phyloP scores from a whole-genome alignment of 208 protist genomes.

The Leishmania gerbilli region DNA sequence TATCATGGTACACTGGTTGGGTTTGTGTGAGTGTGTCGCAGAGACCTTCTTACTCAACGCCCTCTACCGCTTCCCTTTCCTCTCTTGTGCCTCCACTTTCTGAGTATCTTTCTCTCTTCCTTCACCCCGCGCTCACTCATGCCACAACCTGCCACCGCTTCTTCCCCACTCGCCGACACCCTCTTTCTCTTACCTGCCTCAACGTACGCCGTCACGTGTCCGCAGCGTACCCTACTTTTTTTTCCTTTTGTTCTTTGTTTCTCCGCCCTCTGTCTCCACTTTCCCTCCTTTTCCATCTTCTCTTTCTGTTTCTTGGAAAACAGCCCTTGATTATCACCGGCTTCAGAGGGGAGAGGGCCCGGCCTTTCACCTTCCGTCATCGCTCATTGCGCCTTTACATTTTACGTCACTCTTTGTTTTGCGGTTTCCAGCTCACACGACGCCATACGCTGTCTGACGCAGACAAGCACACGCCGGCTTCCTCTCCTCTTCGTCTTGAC shows the following conservation, averaged over 20 bases:
- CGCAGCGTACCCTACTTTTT: not conserved
- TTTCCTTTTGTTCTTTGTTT: not conserved
- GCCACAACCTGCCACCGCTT: not conserved
- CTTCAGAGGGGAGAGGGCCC: not conserved
- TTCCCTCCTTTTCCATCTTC: not conserved
- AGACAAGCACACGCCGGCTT: not conserved
- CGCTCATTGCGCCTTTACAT: not conserved
- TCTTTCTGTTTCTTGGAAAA: not conserved
- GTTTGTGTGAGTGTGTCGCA: not conserved
- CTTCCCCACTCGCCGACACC: not conserved
- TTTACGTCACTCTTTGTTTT: not conserved
- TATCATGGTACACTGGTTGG: not conserved
- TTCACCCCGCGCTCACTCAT: not conserved
- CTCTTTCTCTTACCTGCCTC: not conserved
- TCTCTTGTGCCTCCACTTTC: not conserved
- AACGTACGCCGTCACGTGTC: not conserved
- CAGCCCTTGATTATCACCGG: not conserved
- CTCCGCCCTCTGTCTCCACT: not conserved
- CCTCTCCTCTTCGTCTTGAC: not conserved
- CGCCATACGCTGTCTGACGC: not conserved
- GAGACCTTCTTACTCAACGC: not conserved
- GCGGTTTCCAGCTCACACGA: not conserved
- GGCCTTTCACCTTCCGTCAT: not conserved
- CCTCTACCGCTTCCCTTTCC: not conserved
- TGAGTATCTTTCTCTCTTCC: not conserved